A percentile compares a stretch with the other conserved stretches of the same genome.
These are phyloP conservation scores for Citrullus amarus DNA, from an alignment of 306 rosid genomes.

Conservation along the genomic window DNA sequence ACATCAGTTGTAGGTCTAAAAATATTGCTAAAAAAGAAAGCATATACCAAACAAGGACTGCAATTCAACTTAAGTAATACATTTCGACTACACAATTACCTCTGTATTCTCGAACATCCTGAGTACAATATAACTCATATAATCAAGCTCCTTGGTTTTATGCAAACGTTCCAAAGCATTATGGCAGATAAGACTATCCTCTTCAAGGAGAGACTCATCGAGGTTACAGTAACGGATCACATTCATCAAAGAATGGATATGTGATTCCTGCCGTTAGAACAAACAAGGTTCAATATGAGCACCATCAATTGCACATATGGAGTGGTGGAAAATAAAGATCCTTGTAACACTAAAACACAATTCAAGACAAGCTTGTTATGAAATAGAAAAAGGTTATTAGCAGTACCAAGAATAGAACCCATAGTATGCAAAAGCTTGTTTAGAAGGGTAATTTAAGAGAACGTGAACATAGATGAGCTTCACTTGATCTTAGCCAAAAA, in stretches of 20 bases:
- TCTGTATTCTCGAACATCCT: slow-evolving; percentile 92
- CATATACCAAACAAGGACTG: not conserved
- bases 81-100: slow-evolving; percentile 27
- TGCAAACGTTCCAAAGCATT: slow-evolving; percentile 59
- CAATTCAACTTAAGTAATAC: not conserved
- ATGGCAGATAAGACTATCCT: slow-evolving; percentile 60
- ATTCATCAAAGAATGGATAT: slow-evolving; percentile 91
- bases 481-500: no score
- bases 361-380: not conserved
- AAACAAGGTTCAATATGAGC: not conserved
- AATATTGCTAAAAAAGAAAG: not conserved
- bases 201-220: slow-evolving; percentile 89
- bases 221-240: slow-evolving; percentile 92
- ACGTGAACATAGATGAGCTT: not conserved
- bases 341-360: not conserved
- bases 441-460: not conserved
- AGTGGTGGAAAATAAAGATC: not conserved
- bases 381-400: not conserved
- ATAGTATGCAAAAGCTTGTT: not conserved
- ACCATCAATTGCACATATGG: not conserved
- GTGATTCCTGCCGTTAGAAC: slow-evolving; percentile 70
- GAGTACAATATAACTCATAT: slow-evolving; percentile 85
- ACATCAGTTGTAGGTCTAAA: not conserved
- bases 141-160: slow-evolving; percentile 86
- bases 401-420: not conserved